A percentile compares a stretch with the other conserved stretches of the same genome.
Conservation (phyloP, 305 asterid genomes). For the Nicotiana rustica region DNA sequence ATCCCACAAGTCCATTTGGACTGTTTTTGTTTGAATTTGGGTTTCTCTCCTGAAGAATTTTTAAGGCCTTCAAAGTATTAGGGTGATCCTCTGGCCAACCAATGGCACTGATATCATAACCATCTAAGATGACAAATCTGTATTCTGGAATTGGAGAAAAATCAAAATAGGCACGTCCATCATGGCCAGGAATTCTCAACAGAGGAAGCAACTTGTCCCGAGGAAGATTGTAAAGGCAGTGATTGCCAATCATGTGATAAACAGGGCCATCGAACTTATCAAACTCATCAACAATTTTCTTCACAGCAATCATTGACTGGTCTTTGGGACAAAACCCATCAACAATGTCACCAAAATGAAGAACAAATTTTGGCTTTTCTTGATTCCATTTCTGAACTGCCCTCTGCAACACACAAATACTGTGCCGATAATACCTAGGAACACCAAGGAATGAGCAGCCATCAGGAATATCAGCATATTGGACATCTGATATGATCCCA, state of each 20-base stretch:
- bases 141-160: conserved; percentile 76
- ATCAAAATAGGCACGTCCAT: conserved; percentile 71
- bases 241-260: conserved; percentile 91
- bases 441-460: conserved; percentile 87
- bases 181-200: conserved; percentile 52
- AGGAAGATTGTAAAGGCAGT: conserved; percentile 90
- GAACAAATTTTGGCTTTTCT: conserved; percentile 56
- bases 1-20: conserved; percentile 73
- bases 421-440: conserved; percentile 84
- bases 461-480: conserved; percentile 89
- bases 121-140: conserved; percentile 82
- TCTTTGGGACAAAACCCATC: conserved; percentile 85
- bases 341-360: conserved; percentile 79
- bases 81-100: conserved; percentile 86
- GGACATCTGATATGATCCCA: conserved; percentile 90
- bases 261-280: conserved; percentile 60
- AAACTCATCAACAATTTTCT: conserved; percentile 58
- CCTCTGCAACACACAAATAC: conserved; percentile 73
- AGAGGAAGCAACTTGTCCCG: conserved; percentile 74
- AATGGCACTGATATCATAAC: conserved; percentile 79
- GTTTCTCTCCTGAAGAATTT: conserved; percentile 62
- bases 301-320: conserved; percentile 63
- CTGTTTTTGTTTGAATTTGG: conserved; percentile 83
- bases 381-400: conserved; percentile 72
- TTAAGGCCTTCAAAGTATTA: conserved; percentile 56